Base-by-base conservation (phyloP, 371 early-diverging fungal species). In the Globomyces sp. region DNA sequence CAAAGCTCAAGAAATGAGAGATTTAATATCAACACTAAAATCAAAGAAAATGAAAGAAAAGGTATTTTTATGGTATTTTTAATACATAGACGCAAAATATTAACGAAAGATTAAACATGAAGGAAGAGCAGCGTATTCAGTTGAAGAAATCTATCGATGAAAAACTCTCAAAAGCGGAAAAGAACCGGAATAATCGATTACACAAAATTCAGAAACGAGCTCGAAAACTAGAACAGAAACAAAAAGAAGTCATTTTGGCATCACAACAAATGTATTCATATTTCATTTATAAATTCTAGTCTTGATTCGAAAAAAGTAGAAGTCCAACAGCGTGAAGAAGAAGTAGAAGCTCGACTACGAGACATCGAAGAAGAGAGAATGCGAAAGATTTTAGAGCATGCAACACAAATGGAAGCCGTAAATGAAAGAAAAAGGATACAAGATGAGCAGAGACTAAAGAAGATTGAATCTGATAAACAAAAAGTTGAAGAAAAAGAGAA, bases 61-160 rank as follows among this genome's bases (percentile, higher is more conserved):
- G 24, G 24, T 24, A 24, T 24, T 24, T 24, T 24, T 24, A 24
- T 24, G 24, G 24, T 24, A 24, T 24, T 24, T 24, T 24, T 24
- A 24, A 24, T 24, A 24, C 24, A 24, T 24, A 24, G 24, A 24
- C 24, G 24, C 24, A 24, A 24, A 24, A 24, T 24, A 24, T 24
- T 24, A 24, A 24, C 24, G 24, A 24, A 24, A 24, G 24, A 24
- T 24, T 24, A 24, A 24, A 24, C 24, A 24, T 24, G 24, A 24
- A 55, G n/a, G 55, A 55, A 55, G 55, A 55, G 55, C 55, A 55
- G 24, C 55, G 55, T 36, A 55, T 13, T 11, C 55, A 55, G n/a
- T 36, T 55, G 13, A 24, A 39, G n/a, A 36, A 55, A n/a, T 8
- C 4, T 1, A 8, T 55, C 8, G 8, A 55, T 8, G 55, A 55